Evolutionary conservation across 306 rosid species (phyloP), one percentile per base, ranked within the genome.

Genomic region (Castanospermum australe): DNA sequence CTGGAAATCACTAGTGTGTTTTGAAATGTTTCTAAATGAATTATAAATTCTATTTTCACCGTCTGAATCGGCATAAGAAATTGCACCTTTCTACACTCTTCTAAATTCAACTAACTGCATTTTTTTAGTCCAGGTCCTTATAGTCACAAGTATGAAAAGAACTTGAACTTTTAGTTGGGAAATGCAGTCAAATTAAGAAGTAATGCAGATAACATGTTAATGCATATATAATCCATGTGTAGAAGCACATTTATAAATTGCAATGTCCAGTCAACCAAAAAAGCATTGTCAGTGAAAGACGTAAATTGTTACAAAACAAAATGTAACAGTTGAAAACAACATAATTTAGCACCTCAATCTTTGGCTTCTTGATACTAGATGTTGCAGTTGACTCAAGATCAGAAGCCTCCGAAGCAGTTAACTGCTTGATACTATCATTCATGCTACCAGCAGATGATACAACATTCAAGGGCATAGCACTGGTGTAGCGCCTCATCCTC

Each of bases 341-440:
- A 41, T 39, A 54, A 56, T 50, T 50, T 70, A 81, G 28, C 85
- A 95, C 99, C 98, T 91, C 90, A 36, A 82, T 65, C 87, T 86
- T 86, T 32, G 86, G 90, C 88, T 86, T 93, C 89, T 91, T 95
- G 79, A 68, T 47, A 77, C 83, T 72, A 74, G 98, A 89, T 55
- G 96, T 87, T 85, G 93, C 94, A 78, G 93, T 84, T 76, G 98
- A 88, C 75, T 90, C 96, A 70, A 87, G 75, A 69, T 95, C 97
- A 79, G 92, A 84, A 67, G 86, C 56, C 81, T 92, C 99, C 15
- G 84, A 80, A 83, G 81, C 84, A 63, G 74, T 80, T 63, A 83
- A 62, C 50, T 85, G 90, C 70, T 85, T 90, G 67, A 84, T 88
- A 85, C 86, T 84, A 48, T 85, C 97, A 79, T 84, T 85, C 81